Conservation (phyloP, 805 yeast species). For the Ogataea ganodermae region DNA sequence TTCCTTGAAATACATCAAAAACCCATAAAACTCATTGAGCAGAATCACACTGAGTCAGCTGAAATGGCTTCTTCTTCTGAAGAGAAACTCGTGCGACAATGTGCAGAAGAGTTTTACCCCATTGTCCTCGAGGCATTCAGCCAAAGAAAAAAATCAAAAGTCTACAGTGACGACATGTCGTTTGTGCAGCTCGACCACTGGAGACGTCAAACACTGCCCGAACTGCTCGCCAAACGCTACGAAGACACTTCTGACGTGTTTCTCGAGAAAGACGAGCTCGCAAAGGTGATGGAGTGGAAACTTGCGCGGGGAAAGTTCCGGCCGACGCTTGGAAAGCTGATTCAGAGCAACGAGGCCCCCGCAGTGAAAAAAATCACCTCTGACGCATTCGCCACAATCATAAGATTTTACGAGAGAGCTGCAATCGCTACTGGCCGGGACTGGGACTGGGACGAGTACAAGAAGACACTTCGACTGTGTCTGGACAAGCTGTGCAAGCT, state of each 20-base stretch:
- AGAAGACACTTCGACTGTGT: constrained; percentile 26
- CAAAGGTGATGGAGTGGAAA: constrained; percentile 50
- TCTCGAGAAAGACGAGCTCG: constrained; percentile 42
- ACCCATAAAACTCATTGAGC: neutral
- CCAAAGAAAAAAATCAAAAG: constrained; percentile 11
- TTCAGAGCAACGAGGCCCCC: constrained; percentile 38
- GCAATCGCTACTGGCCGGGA: neutral
- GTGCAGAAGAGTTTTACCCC: constrained; percentile 27
- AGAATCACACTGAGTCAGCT: neutral
- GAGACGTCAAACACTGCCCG: constrained; percentile 38
- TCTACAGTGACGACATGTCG: constrained; percentile 23
- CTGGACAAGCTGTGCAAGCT: constrained; percentile 39
- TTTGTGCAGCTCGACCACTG: constrained; percentile 42
- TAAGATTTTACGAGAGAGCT: constrained; percentile 7
- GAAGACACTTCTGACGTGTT: constrained; percentile 12
- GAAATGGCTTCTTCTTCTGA: neutral
- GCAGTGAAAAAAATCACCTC: constrained; percentile 36
- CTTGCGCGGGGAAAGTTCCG: constrained; percentile 47
- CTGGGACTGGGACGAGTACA: constrained; percentile 20
- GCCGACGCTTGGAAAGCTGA: constrained; percentile 45
- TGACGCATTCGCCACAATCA: constrained; percentile 29
- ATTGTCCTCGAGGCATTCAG: constrained; percentile 32
- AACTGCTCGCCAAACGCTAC: constrained; percentile 29
- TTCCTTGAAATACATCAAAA: neutral
- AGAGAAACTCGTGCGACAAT: neutral